phyloP scores from a whole-genome alignment of 768 basidiomycete genomes.

The Porphyrellus cyaneotinctus region DNA sequence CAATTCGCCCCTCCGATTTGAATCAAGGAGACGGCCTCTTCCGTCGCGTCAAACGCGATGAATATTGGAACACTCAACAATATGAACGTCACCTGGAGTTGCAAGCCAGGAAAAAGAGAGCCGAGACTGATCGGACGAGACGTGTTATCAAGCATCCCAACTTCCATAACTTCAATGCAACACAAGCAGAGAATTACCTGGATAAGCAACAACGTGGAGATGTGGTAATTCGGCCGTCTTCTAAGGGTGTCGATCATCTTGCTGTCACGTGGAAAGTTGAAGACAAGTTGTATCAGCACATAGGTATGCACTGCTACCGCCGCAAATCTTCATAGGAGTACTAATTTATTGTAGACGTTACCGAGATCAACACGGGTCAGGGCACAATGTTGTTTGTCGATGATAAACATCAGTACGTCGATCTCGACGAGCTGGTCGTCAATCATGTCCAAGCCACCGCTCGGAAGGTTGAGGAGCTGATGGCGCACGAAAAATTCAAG shows the following conservation, averaged over 20 bases:
- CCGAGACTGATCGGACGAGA: slow-evolving; percentile 73
- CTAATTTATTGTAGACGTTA: slow-evolving; percentile 56
- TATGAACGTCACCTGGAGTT: slow-evolving; percentile 68
- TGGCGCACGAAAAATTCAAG: slow-evolving; percentile 95
- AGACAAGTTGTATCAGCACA: slow-evolving; percentile 92
- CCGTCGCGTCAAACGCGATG: slow-evolving; percentile 56
- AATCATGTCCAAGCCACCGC: slow-evolving; percentile 95
- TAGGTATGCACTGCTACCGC: slow-evolving; percentile 53
- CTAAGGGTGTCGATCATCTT: slow-evolving; percentile 88
- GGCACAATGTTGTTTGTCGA: slow-evolving; percentile 71
- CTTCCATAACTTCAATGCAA: slow-evolving; percentile 91
- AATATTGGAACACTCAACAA: slow-evolving; percentile 61
- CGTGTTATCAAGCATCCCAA: slow-evolving; percentile 96
- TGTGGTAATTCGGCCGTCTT: slow-evolving; percentile 94
- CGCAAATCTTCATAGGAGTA: not conserved
- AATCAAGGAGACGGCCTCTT: slow-evolving; percentile 57
- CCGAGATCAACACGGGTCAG: slow-evolving; percentile 73
- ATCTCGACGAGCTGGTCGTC: slow-evolving; percentile 95
- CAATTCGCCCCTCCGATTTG: slow-evolving; percentile 62
- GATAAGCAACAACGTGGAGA: slow-evolving; percentile 92
- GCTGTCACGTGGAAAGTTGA: slow-evolving; percentile 99
- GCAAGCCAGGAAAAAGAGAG: slow-evolving; percentile 76
- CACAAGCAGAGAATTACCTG: slow-evolving; percentile 85
- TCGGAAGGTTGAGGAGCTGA: slow-evolving; percentile 88
- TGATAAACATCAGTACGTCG: slow-evolving; percentile 76